Evolutionary conservation across 306 rosid genomes (phyloP).

Genomic region (Echinosophora koreensis): DNA sequence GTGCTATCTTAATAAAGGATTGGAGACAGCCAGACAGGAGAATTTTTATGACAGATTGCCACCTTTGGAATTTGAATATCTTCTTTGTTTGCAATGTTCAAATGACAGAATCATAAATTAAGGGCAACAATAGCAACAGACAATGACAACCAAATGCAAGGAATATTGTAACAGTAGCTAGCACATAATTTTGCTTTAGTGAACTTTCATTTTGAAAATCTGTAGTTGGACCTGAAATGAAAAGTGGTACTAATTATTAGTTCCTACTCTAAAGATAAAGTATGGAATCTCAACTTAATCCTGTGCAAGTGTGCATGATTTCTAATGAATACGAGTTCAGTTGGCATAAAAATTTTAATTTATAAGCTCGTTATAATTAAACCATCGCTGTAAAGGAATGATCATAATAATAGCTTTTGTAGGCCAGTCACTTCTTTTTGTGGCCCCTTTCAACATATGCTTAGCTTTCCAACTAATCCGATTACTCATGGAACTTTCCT

Average conservation of each 20-base stretch:
- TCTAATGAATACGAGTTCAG: slow-evolving; percentile 48
- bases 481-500: slow-evolving; percentile 48
- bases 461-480: slow-evolving; percentile 66
- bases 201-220: slow-evolving; percentile 39
- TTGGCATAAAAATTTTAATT: slow-evolving; percentile 43
- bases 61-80: slow-evolving; percentile 23
- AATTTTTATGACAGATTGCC: slow-evolving; percentile 21
- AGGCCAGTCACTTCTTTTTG: slow-evolving; percentile 37
- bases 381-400: slow-evolving; percentile 76
- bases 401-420: slow-evolving; percentile 32
- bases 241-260: slow-evolving; percentile 38
- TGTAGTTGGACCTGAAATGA: slow-evolving; percentile 25
- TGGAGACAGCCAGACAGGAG: background rate
- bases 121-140: slow-evolving; percentile 2
- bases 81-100: slow-evolving; percentile 1
- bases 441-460: slow-evolving; percentile 56
- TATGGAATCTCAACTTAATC: slow-evolving; percentile 46
- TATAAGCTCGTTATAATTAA: slow-evolving; percentile 51
- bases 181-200: slow-evolving; percentile 16
- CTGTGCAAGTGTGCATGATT: slow-evolving; percentile 57
- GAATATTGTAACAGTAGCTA: slow-evolving; percentile 39
- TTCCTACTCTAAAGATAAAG: slow-evolving; percentile 42
- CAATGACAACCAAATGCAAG: slow-evolving; percentile 30
- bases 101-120: slow-evolving; percentile 7
- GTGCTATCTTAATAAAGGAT: background rate